Percentiles rank a stretch among this genome's conserved stretches.
Conservation (phyloP, 2,329 filamentous ascomycete genomes). For the Seiridium unicorne region DNA sequence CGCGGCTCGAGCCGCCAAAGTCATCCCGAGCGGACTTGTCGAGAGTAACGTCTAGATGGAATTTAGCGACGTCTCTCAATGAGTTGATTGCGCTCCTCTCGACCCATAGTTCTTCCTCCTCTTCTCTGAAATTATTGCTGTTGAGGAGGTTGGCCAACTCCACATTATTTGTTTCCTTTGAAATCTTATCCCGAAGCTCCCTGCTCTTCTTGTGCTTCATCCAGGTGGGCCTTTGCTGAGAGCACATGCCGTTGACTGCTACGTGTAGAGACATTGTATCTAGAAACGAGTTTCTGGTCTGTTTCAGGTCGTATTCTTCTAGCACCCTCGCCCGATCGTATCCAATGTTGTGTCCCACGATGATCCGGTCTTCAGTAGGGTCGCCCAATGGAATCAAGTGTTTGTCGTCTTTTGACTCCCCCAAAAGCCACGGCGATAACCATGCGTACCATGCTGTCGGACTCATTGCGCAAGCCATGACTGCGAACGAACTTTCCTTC, state of each 20-base stretch:
- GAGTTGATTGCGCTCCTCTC: slow-evolving; percentile 94
- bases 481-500: slow-evolving; percentile 86
- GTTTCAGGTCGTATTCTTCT: slow-evolving; percentile 84
- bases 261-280: slow-evolving; percentile 99
- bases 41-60: slow-evolving; percentile 87
- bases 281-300: slow-evolving; percentile 82
- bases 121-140: slow-evolving; percentile 65
- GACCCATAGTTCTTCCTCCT: slow-evolving; percentile 95
- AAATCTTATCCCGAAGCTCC: slow-evolving; percentile 78
- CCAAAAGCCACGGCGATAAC: slow-evolving; percentile 92
- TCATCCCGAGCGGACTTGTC: slow-evolving; percentile 86
- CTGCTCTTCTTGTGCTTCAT: slow-evolving; percentile 93
- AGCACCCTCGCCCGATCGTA: slow-evolving; percentile 86
- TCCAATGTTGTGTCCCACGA: slow-evolving; percentile 94
- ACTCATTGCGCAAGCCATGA: slow-evolving; percentile 94
- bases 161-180: slow-evolving; percentile 66
- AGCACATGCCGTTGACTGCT: slow-evolving; percentile 98
- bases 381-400: slow-evolving; percentile 90
- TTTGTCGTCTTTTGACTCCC: slow-evolving; percentile 71
- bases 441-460: slow-evolving; percentile 94
- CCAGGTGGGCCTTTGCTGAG: slow-evolving; percentile 92
- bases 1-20: slow-evolving; percentile 78
- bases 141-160: slow-evolving; percentile 72
- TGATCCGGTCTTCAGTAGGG: slow-evolving; percentile 66
- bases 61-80: slow-evolving; percentile 90